A percentile compares a stretch with the other conserved stretches of the same genome.
Evolutionary conservation across 805 yeast genomes (phyloP).

Genomic region (Ogataea nitratoaversa): DNA sequence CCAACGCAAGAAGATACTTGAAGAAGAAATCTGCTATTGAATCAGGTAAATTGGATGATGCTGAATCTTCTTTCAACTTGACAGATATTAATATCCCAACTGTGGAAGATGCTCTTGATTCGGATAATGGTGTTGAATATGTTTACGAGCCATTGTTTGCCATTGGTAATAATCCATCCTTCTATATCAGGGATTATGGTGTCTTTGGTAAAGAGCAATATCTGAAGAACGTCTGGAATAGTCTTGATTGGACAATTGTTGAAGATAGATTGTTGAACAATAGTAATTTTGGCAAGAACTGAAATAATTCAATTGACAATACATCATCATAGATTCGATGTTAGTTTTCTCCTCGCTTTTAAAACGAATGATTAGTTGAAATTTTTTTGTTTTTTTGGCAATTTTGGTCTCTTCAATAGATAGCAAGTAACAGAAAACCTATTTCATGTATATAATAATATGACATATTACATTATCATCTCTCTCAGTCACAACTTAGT

Average conservation of each 20-base stretch:
- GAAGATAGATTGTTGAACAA: conserved; percentile 38
- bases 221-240: conserved; percentile 68
- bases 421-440: too few species aligned
- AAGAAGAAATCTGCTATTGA: conserved; percentile 20
- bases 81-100: conserved; percentile 25
- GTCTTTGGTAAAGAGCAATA: conserved; percentile 71
- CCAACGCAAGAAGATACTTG: conserved; percentile 33
- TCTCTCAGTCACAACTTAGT: neutral
- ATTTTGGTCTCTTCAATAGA: too few species aligned
- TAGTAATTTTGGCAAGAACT: conserved; percentile 2
- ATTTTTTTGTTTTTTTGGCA: too few species aligned
- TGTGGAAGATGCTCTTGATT: conserved; percentile 37
- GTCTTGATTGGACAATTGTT: conserved; percentile 80
- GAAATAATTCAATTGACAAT: neutral
- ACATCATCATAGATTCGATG: too few species aligned
- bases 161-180: conserved; percentile 68
- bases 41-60: conserved; percentile 7
- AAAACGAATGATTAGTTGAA: too few species aligned
- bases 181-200: conserved; percentile 71
- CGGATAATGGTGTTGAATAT: conserved; percentile 38
- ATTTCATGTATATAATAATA: neutral
- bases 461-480: neutral
- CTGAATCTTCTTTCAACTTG: conserved; percentile 7
- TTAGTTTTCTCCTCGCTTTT: too few species aligned
- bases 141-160: conserved; percentile 57